These are phyloP conservation scores for Globisporangium megalacanthum DNA, from an alignment of 352 stramenopile genomes.

Conservation along the genomic window DNA sequence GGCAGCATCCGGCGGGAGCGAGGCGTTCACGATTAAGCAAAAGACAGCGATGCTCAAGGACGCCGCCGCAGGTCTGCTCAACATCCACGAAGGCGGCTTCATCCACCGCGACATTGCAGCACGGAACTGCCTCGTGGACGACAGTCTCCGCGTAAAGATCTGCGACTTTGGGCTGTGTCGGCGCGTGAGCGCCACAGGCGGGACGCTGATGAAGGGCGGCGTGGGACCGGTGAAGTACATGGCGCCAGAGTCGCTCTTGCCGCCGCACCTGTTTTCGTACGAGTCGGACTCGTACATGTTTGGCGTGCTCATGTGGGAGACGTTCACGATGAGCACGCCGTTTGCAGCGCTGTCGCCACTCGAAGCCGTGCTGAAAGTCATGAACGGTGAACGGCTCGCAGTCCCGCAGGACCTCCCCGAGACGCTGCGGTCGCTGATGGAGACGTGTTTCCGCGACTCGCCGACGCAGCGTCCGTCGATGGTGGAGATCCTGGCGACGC, in stretches of 20 bases:
- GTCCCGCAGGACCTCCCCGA: slow-evolving; percentile 37
- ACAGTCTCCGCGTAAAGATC: slow-evolving; percentile 56
- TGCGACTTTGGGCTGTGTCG: slow-evolving; percentile 79
- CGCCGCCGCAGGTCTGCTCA: slow-evolving; percentile 64
- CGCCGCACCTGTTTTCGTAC: slow-evolving; percentile 69
- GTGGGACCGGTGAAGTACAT: slow-evolving; percentile 82
- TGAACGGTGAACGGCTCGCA: slow-evolving; percentile 51
- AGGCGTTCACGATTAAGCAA: slow-evolving; percentile 27
- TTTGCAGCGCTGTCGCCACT: slow-evolving; percentile 51
- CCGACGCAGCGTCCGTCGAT: slow-evolving; percentile 60
- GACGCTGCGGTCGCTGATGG: slow-evolving; percentile 53
- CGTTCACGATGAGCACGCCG: slow-evolving; percentile 45
- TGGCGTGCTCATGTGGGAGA: slow-evolving; percentile 82
- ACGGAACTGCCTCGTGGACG: slow-evolving; percentile 72
- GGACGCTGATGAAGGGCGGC: slow-evolving; percentile 55
- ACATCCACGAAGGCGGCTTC: slow-evolving; percentile 82
- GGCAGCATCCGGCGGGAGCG: neutral
- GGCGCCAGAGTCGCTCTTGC: slow-evolving; percentile 73
- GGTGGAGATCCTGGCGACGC: slow-evolving; percentile 49
- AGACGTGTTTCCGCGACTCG: slow-evolving; percentile 63
- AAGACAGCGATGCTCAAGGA: slow-evolving; percentile 69
- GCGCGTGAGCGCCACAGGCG: slow-evolving; percentile 46
- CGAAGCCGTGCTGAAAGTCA: slow-evolving; percentile 57
- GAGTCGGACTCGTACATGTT: slow-evolving; percentile 82
- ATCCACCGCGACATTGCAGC: slow-evolving; percentile 78